These are phyloP conservation scores for Mycena kentingensis DNA, from an alignment of 768 basidiomycete species.

Conservation along the genomic window DNA sequence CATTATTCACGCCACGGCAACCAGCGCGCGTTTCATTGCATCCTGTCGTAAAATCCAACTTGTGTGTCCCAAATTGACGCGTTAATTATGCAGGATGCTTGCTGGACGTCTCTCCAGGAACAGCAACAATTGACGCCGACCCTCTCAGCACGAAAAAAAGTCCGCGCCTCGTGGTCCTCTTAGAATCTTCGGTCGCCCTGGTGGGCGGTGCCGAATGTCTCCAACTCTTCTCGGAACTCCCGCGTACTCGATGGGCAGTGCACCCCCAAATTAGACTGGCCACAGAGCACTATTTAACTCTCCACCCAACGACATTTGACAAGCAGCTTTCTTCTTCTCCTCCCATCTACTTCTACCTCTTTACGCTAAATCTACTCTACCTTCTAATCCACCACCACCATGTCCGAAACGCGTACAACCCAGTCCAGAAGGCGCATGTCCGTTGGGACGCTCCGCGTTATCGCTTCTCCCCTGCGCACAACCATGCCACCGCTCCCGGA, in stretches of 20 bases:
- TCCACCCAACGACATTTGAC: neutral
- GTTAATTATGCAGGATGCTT: no score
- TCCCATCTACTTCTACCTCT: neutral
- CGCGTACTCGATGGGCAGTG: neutral
- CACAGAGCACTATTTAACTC: constrained; percentile 2
- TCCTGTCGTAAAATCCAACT: neutral
- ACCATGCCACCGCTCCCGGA: constrained; percentile 20
- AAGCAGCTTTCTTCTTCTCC: constrained; percentile 6
- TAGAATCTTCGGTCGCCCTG: neutral
- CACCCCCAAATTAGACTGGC: neutral
- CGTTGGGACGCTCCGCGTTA: constrained; percentile 14
- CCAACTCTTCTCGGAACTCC: neutral
- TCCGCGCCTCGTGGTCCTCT: neutral
- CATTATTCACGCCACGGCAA: neutral
- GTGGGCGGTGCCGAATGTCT: neutral
- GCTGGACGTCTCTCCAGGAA: no score
- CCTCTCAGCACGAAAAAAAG: no score
- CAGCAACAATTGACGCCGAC: neutral
- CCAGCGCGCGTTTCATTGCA: neutral
- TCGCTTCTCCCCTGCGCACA: constrained; percentile 19
- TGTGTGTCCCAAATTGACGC: neutral
- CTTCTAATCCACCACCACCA: constrained; percentile 11
- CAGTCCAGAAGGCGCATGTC: constrained; percentile 16
- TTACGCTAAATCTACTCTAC: constrained; percentile 3
- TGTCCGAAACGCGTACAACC: constrained; percentile 22